A percentile compares a stretch with the other conserved stretches of the same genome.
Evolutionary conservation across 139 green algal species (phyloP).

Genomic region (Micractinium conductrix): DNA sequence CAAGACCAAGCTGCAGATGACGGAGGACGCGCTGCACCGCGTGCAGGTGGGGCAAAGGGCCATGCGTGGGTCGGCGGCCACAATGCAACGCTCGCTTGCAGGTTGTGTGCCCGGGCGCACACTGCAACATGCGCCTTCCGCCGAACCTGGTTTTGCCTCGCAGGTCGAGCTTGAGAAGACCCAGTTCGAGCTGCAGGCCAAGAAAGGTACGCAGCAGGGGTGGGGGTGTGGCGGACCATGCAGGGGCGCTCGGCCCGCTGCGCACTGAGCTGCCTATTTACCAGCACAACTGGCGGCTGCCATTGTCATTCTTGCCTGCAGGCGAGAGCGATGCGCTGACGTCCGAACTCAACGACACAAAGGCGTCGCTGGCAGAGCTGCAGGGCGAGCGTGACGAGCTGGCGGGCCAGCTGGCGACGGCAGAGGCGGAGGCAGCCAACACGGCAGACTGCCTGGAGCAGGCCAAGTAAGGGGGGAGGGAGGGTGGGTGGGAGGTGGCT

Average conservation of each 20-base stretch:
- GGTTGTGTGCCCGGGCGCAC: too few relatives aligned
- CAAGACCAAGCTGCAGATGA: conserved; percentile 54
- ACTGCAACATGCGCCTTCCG: too few relatives aligned
- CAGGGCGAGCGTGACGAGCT: conserved; percentile 49
- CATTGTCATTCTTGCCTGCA: conserved; percentile 22
- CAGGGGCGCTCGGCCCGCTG: too few relatives aligned
- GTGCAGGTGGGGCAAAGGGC: conserved; percentile 54
- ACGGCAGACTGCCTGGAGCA: neutral
- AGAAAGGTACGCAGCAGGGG: conserved; percentile 39
- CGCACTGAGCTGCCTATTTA: too few relatives aligned
- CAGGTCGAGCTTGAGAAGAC: conserved; percentile 55
- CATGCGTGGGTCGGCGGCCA: too few relatives aligned
- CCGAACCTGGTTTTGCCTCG: too few relatives aligned
- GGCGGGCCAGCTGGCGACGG: conserved; percentile 9
- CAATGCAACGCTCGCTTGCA: too few relatives aligned
- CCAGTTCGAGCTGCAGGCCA: conserved; percentile 47
- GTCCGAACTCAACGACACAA: conserved; percentile 43
- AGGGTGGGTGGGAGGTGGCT: neutral
- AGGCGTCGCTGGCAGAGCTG: conserved; percentile 35
- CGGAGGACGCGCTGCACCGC: conserved; percentile 66
- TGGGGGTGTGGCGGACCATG: too few relatives aligned
- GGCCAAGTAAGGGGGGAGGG: neutral
- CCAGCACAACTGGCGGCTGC: too few relatives aligned
- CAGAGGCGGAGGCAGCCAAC: conserved; percentile 35
- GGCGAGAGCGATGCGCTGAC: conserved; percentile 41